Conservation (phyloP, 2,329 filamentous ascomycete genomes). For the Curvularia hawaiiensis region DNA sequence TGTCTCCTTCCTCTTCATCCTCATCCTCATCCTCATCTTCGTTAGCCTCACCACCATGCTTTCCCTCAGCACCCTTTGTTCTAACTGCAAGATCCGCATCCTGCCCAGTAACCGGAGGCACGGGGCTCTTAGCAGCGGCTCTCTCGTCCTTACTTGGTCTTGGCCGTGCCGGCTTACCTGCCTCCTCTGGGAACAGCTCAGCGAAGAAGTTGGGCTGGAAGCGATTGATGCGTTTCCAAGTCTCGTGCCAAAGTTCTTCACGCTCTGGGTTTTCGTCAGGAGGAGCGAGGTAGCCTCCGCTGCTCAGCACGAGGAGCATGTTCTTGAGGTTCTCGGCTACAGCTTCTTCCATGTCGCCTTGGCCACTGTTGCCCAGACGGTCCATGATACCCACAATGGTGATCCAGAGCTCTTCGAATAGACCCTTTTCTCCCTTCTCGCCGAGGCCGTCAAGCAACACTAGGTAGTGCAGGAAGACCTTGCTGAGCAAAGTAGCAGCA, state of each 20-base stretch:
- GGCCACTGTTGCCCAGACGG: conserved; percentile 92
- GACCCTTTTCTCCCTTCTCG: conserved; percentile 59
- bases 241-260: conserved; percentile 65
- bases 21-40: conserved; percentile 9
- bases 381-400: conserved; percentile 95
- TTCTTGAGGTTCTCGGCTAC: conserved; percentile 97
- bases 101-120: conserved; percentile 8
- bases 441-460: conserved; percentile 79
- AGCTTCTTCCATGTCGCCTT: conserved; percentile 91
- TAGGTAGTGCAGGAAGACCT: conserved; percentile 93
- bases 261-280: conserved; percentile 61
- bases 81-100: conserved; percentile 18
- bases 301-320: conserved; percentile 92
- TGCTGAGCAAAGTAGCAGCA: conserved; percentile 87
- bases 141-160: conserved; percentile 29
- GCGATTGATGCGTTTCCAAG: conserved; percentile 62
- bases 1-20: conserved; percentile 9
- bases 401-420: conserved; percentile 84
- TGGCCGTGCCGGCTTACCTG: conserved; percentile 35
- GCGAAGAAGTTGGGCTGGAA: conserved; percentile 65
- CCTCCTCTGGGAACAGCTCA: conserved; percentile 62
- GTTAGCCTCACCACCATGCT: conserved; percentile 5
- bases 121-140: conserved; percentile 9
- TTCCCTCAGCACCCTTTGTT: conserved; percentile 3
- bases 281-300: conserved; percentile 80